Evolutionary conservation across 1,139 yeast genomes (phyloP).

Genomic region (Yamadazyma trypodendri): DNA sequence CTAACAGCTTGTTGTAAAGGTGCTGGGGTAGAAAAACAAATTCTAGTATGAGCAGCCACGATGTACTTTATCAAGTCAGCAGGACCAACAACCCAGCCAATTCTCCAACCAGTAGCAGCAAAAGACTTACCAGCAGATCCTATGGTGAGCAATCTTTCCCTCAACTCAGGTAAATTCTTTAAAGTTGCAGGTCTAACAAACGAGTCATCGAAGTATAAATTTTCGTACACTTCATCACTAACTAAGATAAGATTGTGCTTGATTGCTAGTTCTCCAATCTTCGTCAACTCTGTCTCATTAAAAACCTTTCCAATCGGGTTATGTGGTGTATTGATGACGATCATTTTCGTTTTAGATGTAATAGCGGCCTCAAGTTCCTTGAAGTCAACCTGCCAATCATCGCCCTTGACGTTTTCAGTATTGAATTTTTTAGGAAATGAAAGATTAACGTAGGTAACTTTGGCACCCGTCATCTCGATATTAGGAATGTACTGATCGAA

Average conservation of each 20-base stretch:
- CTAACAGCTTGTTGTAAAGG: constrained; percentile 96
- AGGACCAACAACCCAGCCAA: constrained; percentile 93
- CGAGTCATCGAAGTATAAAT: constrained; percentile 64
- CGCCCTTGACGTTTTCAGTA: constrained; percentile 64
- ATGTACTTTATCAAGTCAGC: constrained; percentile 79
- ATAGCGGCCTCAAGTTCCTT: constrained; percentile 70
- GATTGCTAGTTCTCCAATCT: constrained; percentile 79
- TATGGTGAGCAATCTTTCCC: constrained; percentile 77
- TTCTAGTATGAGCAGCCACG: constrained; percentile 88
- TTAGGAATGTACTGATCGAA: constrained; percentile 95
- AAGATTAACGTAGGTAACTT: constrained; percentile 78
- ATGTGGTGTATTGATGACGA: constrained; percentile 91
- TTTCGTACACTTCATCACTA: constrained; percentile 94
- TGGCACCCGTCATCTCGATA: constrained; percentile 91
- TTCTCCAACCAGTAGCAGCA: constrained; percentile 98
- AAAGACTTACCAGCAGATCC: constrained; percentile 98
- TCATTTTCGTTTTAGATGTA: constrained; percentile 73
- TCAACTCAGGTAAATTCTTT: constrained; percentile 65
- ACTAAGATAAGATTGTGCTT: constrained; percentile 77
- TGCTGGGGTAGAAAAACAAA: constrained; percentile 84
- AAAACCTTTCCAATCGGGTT: constrained; percentile 94
- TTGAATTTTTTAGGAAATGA: constrained; percentile 79
- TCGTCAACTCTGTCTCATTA: constrained; percentile 65
- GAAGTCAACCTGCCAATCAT: constrained; percentile 87
- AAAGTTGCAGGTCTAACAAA: constrained; percentile 86